Base-by-base conservation (phyloP, 1,139 yeast species). In the Saccharomycopsis hybrid region DNA sequence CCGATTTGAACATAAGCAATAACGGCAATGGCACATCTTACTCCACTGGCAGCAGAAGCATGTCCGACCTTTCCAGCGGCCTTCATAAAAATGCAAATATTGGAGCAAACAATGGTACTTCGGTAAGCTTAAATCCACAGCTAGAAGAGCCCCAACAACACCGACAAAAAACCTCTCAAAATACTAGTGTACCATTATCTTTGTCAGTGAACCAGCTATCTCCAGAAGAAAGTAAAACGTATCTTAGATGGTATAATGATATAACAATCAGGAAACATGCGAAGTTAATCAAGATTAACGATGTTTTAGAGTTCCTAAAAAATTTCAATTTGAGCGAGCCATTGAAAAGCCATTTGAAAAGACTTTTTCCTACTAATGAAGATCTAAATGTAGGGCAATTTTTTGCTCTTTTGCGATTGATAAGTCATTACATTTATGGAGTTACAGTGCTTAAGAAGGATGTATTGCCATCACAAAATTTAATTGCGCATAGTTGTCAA, bases 221-320 rank as follows among this genome's bases (percentile, higher is more conserved):
- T 0, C 68, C 71, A 13, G 80, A 78, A 54, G 94, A 85, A 59
- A 75, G 80, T 2, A 79, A 80, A 58, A 83, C 92, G 0, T 85
- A 85, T 63, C 71, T 83, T 62, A 67, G 92, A 58, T 85, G 94
- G 94, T 85, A 84, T 61, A 79, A 81, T 58, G 83, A 81, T 59
- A 80, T 85, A 13, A 71, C 80, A 43, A 74, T 82, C 11, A 72
- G 86, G 46, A 70, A 72, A 43, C 76, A 76, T 56, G 69, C 76
- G 40, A 71, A 82, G 56, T 68, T 85, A 35, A 77, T 84, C 24
- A 68, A 77, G 9, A 65, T 85, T 58, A 67, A 65, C 1, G 92
- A 85, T 59, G 85, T 85, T 5, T 83, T 79, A 65, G 70, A 64
- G 44, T 85, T 85, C 58, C 65, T 85, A 52, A 64, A 70, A 54